Evolutionary conservation across 768 basidiomycete species (phyloP), one percentile per base, ranked within the genome.

Genomic region (Tephrocybe rancida): DNA sequence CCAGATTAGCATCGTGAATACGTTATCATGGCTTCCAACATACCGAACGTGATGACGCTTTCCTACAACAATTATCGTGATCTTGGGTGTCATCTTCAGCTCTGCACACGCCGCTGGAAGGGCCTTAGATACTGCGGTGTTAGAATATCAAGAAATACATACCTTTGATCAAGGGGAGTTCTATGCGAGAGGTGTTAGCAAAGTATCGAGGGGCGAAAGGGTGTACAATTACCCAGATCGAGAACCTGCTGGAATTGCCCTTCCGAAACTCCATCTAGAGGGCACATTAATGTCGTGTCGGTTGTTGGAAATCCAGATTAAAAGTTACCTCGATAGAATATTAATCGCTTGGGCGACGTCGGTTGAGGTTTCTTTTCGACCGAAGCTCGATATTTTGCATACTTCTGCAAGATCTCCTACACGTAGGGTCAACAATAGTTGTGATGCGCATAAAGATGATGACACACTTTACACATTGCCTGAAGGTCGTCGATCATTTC

Each of bases 61-160:
- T 14, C 88, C 90, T 6, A 93, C 91, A 22, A 93, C 75, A 46
- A 92, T 80, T 21, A 93, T 71, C 0, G 92, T 93, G 26, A 93
- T 88, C 47, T 80, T 83, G 0, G 83, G 82, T 1, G 74, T 73
- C 25, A 91, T 85, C 6, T 73, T 73, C 1, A 88, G 60, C 4
- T 82, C 78, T 0, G 49, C 54, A 57, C 88, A 92, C 2, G 90
- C 90, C 48, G 58, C 91, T 92, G 55, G 4, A 26, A 19, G 21
- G 22, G 19, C 5, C 39, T 19, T 22, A 46, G 21, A 19, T 8
- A 13, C 21, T 9, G 7, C 16, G 5, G 5, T 9, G 16, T 18
- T 30, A 30, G 35, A 11, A 13, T 5, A 37, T 13, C n/a, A 18
- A 37, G 11, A n/a, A n/a, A 21, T 1, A 3, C 70, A 24, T 54